Evolutionary conservation across 805 yeast genomes (phyloP).

Genomic region (Clavispora fructus): DNA sequence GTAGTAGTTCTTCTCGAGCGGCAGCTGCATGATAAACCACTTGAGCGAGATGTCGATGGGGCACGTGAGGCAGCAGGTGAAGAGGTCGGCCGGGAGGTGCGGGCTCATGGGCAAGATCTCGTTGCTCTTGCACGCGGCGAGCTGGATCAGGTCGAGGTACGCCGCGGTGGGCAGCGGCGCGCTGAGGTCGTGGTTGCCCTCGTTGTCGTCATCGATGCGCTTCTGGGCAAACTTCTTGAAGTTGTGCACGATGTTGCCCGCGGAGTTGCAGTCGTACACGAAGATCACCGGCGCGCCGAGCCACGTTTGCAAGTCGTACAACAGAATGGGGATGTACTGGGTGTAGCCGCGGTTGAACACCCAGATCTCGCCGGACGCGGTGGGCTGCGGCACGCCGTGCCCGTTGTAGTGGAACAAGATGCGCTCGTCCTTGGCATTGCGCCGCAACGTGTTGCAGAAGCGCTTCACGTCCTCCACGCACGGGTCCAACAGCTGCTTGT

Average conservation of each 20-base stretch:
- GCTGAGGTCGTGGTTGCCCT: slow-evolving; percentile 44
- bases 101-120: slow-evolving; percentile 91
- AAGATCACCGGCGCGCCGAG: slow-evolving; percentile 95
- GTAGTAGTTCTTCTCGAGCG: slow-evolving; percentile 50
- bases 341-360: slow-evolving; percentile 96
- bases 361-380: slow-evolving; percentile 96
- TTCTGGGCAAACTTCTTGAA: slow-evolving; percentile 87
- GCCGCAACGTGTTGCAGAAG: slow-evolving; percentile 79
- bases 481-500: slow-evolving; percentile 89
- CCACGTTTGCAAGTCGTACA: slow-evolving; percentile 96
- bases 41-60: slow-evolving; percentile 92
- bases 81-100: slow-evolving; percentile 90
- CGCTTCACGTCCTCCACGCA: slow-evolving; percentile 93
- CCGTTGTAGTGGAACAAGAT: slow-evolving; percentile 94
- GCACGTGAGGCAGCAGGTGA: slow-evolving; percentile 91
- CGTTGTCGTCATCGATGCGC: slow-evolving; percentile 80
- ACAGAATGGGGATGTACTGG: slow-evolving; percentile 92
- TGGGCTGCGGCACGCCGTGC: slow-evolving; percentile 97
- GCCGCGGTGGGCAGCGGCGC: slow-evolving; percentile 62
- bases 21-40: slow-evolving; percentile 86
- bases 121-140: slow-evolving; percentile 86
- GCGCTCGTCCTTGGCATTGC: slow-evolving; percentile 91
- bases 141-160: slow-evolving; percentile 82
- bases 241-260: slow-evolving; percentile 87
- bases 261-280: slow-evolving; percentile 91